phyloP scores from a whole-genome alignment of 768 basidiomycete genomes.

The Boletus rubescentipes region DNA sequence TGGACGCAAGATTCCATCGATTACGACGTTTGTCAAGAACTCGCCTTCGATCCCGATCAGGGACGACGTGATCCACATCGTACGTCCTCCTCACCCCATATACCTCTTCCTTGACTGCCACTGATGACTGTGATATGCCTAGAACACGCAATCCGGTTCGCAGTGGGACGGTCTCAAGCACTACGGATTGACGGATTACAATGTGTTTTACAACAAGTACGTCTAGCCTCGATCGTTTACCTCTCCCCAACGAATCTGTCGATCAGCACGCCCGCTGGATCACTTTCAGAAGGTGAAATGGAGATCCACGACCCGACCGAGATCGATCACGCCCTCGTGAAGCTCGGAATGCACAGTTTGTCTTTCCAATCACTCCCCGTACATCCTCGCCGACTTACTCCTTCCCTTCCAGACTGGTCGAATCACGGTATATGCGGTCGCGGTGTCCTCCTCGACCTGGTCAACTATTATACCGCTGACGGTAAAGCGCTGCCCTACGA shows the following conservation, averaged over 20 bases:
- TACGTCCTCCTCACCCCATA: constrained; percentile 20
- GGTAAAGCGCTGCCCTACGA: constrained; percentile 52
- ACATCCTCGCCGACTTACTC: neutral
- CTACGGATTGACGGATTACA: constrained; percentile 51
- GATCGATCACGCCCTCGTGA: constrained; percentile 46
- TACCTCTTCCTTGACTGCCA: neutral
- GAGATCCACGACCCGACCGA: constrained; percentile 48
- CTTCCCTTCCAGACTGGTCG: constrained; percentile 54
- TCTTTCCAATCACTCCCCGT: constrained; percentile 1
- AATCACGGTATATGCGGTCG: constrained; percentile 69
- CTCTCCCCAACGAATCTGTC: too few species aligned
- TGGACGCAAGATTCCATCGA: constrained; percentile 50
- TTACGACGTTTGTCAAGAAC: constrained; percentile 38
- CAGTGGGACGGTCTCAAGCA: constrained; percentile 72
- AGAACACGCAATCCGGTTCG: constrained; percentile 72
- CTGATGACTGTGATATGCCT: neutral
- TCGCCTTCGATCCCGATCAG: constrained; percentile 19
- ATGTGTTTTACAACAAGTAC: constrained; percentile 64
- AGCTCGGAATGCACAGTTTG: constrained; percentile 69
- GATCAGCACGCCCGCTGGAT: constrained; percentile 42
- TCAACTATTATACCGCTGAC: constrained; percentile 47
- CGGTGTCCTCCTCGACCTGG: constrained; percentile 65
- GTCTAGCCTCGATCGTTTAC: neutral
- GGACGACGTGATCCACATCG: constrained; percentile 58
- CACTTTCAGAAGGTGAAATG: constrained; percentile 45